Base-by-base conservation (phyloP, 352 stramenopile species). In the Lagenidium sp. region DNA sequence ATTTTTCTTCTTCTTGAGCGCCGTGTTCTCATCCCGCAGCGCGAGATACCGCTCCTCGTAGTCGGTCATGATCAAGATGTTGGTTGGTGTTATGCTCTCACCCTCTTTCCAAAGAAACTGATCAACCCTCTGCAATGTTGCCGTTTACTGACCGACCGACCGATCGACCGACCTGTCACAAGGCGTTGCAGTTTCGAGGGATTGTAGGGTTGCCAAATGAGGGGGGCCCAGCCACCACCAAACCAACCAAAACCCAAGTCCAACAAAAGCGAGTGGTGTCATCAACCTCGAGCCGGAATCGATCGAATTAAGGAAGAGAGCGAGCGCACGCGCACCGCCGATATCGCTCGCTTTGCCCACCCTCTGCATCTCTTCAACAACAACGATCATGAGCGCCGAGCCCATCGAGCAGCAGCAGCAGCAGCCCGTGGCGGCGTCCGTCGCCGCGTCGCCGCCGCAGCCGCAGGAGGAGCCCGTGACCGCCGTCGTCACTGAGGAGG, bases 1-100 rank as follows among this genome's bases (percentile, higher is more conserved):
- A 74, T 95, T 94, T 55, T 93, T 94, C 65, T 93, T 93, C 55
- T 80, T 82, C 70, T 93, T 94, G 31, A 95, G 76, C 59, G 62
- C 55, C 35, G 61, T 73, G 57, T 94, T 90, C 65, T 92, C 80
- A 30, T 95, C 82, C 21, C 82, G 72, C 48, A 94, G 60, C 37
- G 66, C 50, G 56, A 93, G 42, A 57, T 87, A 95, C 57, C 84
- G 87, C 54, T 92, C 76, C 60, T 95, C 79, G 61, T 74, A 92
- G 22, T 85, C 68, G 28, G 43, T 57, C 32, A 63, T 50, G 26
- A 39, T 39, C 8, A 15, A 8, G 28, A 32, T 32, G 28, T 8
- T 15, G 28, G 15, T 32, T 8, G 28, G 8, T 8, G 28, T 8
- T 32, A 32, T 15, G 28, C 15, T 32, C 28, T 13, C 8, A 32